Conservation (phyloP, 257 asterid genomes). For the Euphrasia confusa region DNA sequence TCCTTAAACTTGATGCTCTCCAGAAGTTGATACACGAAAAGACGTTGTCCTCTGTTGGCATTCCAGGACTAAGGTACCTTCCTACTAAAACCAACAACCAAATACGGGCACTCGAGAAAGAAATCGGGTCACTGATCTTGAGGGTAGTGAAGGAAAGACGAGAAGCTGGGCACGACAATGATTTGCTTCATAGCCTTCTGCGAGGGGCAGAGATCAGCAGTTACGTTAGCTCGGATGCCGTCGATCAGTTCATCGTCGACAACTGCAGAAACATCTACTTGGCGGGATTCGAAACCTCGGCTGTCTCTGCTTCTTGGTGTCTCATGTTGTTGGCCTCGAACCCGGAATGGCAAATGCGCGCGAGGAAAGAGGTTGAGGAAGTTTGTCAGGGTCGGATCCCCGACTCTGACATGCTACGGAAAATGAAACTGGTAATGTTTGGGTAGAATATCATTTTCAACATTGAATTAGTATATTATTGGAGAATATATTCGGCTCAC, state of each 20-base stretch:
- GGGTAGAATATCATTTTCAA: not conserved
- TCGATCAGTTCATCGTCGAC: slow-evolving; percentile 42
- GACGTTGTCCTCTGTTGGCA: slow-evolving; percentile 24
- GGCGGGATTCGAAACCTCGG: slow-evolving; percentile 47
- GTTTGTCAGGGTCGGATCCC: slow-evolving; percentile 36
- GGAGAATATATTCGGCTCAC: too few relatives aligned
- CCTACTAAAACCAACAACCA: slow-evolving; percentile 46
- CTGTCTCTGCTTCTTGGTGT: slow-evolving; percentile 45
- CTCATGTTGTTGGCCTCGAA: slow-evolving; percentile 46
- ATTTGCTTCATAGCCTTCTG: slow-evolving; percentile 36
- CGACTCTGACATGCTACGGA: slow-evolving; percentile 34
- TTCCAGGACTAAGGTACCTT: slow-evolving; percentile 48
- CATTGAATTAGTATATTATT: not conserved
- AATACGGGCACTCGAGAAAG: slow-evolving; percentile 46
- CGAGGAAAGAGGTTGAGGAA: slow-evolving; percentile 32
- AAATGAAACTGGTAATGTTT: slow-evolving; percentile 40
- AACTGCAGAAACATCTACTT: slow-evolving; percentile 47
- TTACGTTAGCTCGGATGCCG: slow-evolving; percentile 15
- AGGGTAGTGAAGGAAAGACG: slow-evolving; percentile 35
- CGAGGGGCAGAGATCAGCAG: slow-evolving; percentile 31
- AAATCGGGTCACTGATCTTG: slow-evolving; percentile 36
- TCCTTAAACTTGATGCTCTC: slow-evolving; percentile 30
- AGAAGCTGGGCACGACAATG: slow-evolving; percentile 33
- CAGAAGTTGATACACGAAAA: slow-evolving; percentile 31
- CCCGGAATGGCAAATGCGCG: slow-evolving; percentile 41